Evolutionary conservation across 2,329 filamentous ascomycete genomes (phyloP), one percentile per base, ranked within the genome.

Genomic region (Cladosporium colombiae): DNA sequence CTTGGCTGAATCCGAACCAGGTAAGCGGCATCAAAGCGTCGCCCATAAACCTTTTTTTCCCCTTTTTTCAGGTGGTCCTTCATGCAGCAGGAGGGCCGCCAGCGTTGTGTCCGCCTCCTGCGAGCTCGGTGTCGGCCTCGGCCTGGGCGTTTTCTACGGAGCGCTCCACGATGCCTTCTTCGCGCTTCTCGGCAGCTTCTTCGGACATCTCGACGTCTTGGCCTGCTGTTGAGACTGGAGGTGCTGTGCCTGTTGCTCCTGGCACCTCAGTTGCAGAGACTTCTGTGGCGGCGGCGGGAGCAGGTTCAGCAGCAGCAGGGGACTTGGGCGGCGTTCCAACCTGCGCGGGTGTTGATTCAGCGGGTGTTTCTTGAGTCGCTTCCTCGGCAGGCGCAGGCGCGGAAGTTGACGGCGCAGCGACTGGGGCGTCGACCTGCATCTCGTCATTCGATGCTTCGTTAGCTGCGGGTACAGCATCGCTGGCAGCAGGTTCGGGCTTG

Each of bases 381-480:
- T 56, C 50, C 44, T 63, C 31, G 25, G 61, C 27, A 27, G 61
- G 61, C 7, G 61, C 37, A n/a, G 61, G 61, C 5, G 61, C 61
- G 21, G 61, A 63, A 35, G 61, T 56, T 63, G 53, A 33, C 11
- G 50, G 50, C 5, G 61, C 61, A 16, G 35, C 33, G 5, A 31
- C 50, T 8, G 50, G 61, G 37, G 61, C 37, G 60, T 72, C 72
- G n/a, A 72, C 57, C 33, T 71, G 68, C 70, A 73, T 72, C 18
- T 72, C 70, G 11, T 76, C 78, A 7, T 78, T 77, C 5, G 73
- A 79, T 5, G 80, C 74, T 44, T 84, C 68, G 6, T 68, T 69
- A 7, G 65, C 68, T 13, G 68, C 66, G 16, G 66, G 68, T 29
- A 68, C 67, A 5, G 62, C 63, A 25, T 65, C 67, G n/a, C 33